Conservation (phyloP, 208 protist species). For the Porcisia deanei region DNA sequence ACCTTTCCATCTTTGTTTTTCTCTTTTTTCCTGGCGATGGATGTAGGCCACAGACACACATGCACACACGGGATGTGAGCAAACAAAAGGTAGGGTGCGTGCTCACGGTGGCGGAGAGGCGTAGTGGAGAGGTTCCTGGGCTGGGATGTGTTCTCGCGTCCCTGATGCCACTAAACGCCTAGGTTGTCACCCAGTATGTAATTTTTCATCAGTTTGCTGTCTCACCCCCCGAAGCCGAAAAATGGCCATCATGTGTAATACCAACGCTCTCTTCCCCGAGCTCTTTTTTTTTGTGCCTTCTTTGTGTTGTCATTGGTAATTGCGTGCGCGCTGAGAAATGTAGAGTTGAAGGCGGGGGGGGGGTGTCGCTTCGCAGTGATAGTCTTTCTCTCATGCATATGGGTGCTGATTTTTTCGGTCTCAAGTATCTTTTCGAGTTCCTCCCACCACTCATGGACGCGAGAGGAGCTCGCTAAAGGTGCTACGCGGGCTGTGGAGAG, state of each 20-base stretch:
- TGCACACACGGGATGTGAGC: not conserved
- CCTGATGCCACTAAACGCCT: not conserved
- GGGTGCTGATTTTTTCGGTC: not conserved
- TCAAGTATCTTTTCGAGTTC: not conserved
- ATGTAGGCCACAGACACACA: not conserved
- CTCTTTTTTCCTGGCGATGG: not conserved
- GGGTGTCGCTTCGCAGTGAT: not conserved
- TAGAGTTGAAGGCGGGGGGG: not conserved
- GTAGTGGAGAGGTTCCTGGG: not conserved
- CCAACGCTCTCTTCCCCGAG: not conserved
- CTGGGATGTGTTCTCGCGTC: not conserved
- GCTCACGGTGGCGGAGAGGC: not conserved
- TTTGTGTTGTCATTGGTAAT: not conserved
- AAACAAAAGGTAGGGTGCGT: not conserved
- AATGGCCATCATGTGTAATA: not conserved
- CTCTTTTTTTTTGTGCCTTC: not conserved
- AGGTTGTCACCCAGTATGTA: not conserved
- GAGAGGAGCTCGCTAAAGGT: not conserved
- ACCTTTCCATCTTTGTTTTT: not conserved
- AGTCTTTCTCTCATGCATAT: not conserved
- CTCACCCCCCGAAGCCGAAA: not conserved
- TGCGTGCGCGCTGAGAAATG: not conserved
- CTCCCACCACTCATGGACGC: not conserved
- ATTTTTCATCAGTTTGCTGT: slow-evolving; percentile 8
- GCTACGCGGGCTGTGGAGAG: not conserved